Conservation (phyloP, 371 early-diverging fungal genomes). For the Cokeromyces recurvatus region DNA sequence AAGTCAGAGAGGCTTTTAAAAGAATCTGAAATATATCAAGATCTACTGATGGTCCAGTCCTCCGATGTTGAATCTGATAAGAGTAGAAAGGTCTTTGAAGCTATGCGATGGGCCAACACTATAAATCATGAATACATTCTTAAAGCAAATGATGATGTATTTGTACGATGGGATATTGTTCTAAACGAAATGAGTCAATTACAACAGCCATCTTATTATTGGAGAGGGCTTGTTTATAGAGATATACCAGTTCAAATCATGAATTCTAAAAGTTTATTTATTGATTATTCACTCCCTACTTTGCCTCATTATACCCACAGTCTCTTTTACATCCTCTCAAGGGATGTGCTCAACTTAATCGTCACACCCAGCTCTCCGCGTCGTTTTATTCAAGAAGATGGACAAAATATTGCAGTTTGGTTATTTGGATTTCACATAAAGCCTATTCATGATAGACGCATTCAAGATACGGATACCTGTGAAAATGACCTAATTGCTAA, state of each 20-base stretch:
- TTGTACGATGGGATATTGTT: constrained; percentile 55
- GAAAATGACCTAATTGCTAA: constrained; percentile 58
- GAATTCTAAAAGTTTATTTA: constrained; percentile 17
- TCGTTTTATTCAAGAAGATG: constrained; percentile 49
- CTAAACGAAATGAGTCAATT: constrained; percentile 26
- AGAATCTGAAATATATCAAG: constrained; percentile 44
- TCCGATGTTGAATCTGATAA: constrained; percentile 47
- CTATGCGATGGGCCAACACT: constrained; percentile 45
- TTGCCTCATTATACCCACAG: constrained; percentile 57
- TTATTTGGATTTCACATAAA: constrained; percentile 51
- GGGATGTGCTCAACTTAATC: constrained; percentile 43
- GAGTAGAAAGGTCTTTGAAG: constrained; percentile 53
- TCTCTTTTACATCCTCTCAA: constrained; percentile 51
- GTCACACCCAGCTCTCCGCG: constrained; percentile 31
- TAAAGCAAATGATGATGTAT: constrained; percentile 58
- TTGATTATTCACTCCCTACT: constrained; percentile 36
- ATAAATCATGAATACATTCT: constrained; percentile 42
- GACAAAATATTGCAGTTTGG: constrained; percentile 60
- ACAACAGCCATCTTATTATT: constrained; percentile 28
- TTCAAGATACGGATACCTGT: constrained; percentile 49
- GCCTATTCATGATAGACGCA: constrained; percentile 54
- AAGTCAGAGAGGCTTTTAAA: constrained; percentile 32
- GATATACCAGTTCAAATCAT: constrained; percentile 37
- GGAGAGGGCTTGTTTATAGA: constrained; percentile 54
- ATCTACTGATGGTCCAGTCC: constrained; percentile 50